Conservation (phyloP, 208 protist genomes). For the Acanthamoeba sp. region DNA sequence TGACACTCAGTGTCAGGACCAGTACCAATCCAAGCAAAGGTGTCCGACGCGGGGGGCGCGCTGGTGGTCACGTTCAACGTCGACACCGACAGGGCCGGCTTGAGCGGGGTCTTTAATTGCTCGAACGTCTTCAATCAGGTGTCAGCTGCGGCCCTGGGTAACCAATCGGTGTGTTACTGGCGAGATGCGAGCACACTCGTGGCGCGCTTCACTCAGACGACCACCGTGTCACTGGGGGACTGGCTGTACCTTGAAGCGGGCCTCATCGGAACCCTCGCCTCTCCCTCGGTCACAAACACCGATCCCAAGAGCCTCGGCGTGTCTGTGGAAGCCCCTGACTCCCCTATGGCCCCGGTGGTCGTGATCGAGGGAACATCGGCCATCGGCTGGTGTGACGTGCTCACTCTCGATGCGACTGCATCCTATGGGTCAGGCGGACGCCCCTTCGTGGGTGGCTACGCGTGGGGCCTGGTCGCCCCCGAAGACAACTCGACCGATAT, state of each 20-base stretch:
- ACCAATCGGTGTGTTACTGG: neutral
- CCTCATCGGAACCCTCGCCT: neutral
- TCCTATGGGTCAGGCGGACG: constrained; percentile 44
- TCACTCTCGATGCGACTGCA: neutral
- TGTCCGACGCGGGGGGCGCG: neutral
- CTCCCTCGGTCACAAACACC: neutral
- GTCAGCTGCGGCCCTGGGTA: neutral
- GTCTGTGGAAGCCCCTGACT: neutral
- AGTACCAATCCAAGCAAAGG: neutral
- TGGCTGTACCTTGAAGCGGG: neutral
- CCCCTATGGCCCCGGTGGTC: neutral
- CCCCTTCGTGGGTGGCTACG: neutral
- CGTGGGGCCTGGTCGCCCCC: neutral
- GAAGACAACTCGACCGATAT: constrained; percentile 57
- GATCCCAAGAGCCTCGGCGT: neutral
- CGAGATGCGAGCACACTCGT: neutral
- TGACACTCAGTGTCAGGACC: no score
- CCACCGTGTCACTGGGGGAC: neutral
- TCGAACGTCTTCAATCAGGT: neutral
- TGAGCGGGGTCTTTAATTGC: neutral
- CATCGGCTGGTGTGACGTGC: constrained; percentile 3
- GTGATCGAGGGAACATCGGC: constrained; percentile 15
- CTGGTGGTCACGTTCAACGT: neutral
- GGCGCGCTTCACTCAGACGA: neutral
- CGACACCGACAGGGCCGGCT: neutral